A percentile compares a stretch with the other conserved stretches of the same genome.
phyloP scores from a whole-genome alignment of 2,329 filamentous ascomycete species.

The Beauveria varroae region DNA sequence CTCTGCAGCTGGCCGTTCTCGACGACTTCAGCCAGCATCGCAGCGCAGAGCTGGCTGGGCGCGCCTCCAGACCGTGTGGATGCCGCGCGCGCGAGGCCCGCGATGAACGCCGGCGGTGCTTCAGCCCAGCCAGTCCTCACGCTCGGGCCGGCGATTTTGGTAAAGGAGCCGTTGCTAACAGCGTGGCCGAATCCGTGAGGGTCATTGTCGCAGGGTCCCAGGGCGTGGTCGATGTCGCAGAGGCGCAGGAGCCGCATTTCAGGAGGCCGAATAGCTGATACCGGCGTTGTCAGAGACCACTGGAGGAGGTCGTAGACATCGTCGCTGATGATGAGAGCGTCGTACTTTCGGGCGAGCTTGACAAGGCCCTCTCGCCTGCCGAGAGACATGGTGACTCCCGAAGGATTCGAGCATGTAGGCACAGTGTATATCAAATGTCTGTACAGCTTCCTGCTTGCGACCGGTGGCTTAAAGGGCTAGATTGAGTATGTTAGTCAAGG shows the following conservation, averaged over 20 bases:
- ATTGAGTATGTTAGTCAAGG: background rate
- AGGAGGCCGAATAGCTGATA: conserved; percentile 18
- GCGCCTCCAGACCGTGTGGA: conserved; percentile 50
- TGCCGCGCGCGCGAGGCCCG: conserved; percentile 45
- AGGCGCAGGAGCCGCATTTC: conserved; percentile 62
- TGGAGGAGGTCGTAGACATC: conserved; percentile 93
- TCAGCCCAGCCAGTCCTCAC: conserved; percentile 84
- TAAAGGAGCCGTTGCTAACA: conserved; percentile 82
- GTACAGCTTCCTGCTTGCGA: conserved; percentile 67
- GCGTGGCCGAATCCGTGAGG: conserved; percentile 61
- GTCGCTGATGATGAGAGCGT: conserved; percentile 79
- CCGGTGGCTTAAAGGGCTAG: conserved; percentile 45
- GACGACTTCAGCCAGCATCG: conserved; percentile 43
- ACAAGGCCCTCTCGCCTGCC: conserved; percentile 62
- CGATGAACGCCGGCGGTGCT: conserved; percentile 48
- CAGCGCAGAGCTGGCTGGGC: conserved; percentile 46
- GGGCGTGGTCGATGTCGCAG: conserved; percentile 67
- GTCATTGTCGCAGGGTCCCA: conserved; percentile 48
- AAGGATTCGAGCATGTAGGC: conserved; percentile 84
- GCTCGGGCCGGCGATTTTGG: conserved; percentile 77
- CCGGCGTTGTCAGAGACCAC: conserved; percentile 50
- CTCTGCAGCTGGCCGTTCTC: conserved; percentile 32
- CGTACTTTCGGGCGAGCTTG: conserved; percentile 65
- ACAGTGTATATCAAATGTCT: conserved; percentile 83
- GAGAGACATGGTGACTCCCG: conserved; percentile 71